phyloP scores from a whole-genome alignment of 1,284 basidiomycete species.

The Ceratobasidium sp. region DNA sequence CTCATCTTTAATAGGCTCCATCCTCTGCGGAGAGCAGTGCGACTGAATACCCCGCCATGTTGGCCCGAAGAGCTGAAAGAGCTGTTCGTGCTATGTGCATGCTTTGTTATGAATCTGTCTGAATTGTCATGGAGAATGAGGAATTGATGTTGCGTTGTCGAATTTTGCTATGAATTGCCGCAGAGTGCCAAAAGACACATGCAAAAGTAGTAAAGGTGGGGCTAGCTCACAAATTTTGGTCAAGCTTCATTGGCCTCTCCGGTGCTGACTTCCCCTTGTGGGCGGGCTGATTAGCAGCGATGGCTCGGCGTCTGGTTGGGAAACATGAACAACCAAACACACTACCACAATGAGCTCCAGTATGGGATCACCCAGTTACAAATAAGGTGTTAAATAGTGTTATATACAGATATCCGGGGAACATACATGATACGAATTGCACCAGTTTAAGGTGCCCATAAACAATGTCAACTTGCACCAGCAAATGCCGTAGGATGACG shows the following conservation, averaged over 20 bases:
- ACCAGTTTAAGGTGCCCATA: constrained; percentile 89
- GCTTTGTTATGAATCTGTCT: background rate
- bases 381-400: constrained; percentile 56
- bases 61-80: too few species aligned
- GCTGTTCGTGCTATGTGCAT: too few species aligned
- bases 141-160: background rate
- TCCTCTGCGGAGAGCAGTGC: constrained; percentile 14
- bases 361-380: constrained; percentile 81
- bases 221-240: too few species aligned
- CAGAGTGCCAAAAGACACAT: constrained; percentile 54
- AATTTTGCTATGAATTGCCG: too few species aligned
- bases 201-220: constrained; percentile 34
- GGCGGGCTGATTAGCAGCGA: constrained; percentile 57
- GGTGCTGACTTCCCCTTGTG: too few species aligned
- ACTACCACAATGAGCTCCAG: constrained; percentile 88
- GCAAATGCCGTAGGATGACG: constrained; percentile 47
- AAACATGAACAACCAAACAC: constrained; percentile 60
- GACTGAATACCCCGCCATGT: background rate
- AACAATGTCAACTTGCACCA: constrained; percentile 91
- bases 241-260: too few species aligned
- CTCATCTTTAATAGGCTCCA: background rate
- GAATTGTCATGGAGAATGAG: constrained; percentile 51
- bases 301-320: constrained; percentile 48
- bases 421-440: constrained; percentile 82
- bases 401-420: too few species aligned